Evolutionary conservation across 352 stramenopile genomes (phyloP), one percentile per base, ranked within the genome.

Genomic region (Halophytophthora polymorphica): DNA sequence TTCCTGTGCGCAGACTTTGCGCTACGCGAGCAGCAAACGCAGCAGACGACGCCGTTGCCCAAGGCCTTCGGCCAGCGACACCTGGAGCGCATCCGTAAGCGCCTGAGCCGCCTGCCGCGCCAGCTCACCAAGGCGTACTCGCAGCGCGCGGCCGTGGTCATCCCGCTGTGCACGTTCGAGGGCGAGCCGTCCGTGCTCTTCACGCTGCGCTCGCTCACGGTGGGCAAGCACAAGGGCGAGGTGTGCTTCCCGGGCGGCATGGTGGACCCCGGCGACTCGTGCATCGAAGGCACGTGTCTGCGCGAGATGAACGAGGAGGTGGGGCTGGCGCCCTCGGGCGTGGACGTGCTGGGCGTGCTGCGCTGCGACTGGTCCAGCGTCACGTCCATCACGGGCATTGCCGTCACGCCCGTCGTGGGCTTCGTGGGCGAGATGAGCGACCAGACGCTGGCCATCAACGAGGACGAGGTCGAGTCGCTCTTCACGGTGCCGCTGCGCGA

Each of bases 291-390:
- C 51, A 98, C 96, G n/a, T 98, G 93, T 64, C 69, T 99, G 25
- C 80, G 96, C 19, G 96, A 99, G 71, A 98, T 99, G 94, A 90
- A 98, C 42, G 96, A 99, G 72, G 96, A 99, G 69, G 95, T 99
- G 49, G 95, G 91, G 1, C 77, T 98, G 46, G 73, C 66, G 0
- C 66, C 80, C 2, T 69, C 88, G 36, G 62, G 64, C 14, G 73
- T 97, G n/a, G 84, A 94, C 45, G 93, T 98, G 22, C 74, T 99
- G 2, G 96, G 96, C 12, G 86, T 98, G 15, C 60, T 90, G 33
- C 83, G 96, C 37, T 98, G 96, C 61, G 97, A 99, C 75, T 99
- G 96, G 96, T 86, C 81, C 41, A 93, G 95, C 55, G 85, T 98
- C 43, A 86, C 91, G 21, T 96, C 89, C 14, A 96, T 98, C 56